These are phyloP conservation scores for Globisporangium rhizosaccharum DNA, from an alignment of 352 stramenopile genomes.

Conservation along the genomic window DNA sequence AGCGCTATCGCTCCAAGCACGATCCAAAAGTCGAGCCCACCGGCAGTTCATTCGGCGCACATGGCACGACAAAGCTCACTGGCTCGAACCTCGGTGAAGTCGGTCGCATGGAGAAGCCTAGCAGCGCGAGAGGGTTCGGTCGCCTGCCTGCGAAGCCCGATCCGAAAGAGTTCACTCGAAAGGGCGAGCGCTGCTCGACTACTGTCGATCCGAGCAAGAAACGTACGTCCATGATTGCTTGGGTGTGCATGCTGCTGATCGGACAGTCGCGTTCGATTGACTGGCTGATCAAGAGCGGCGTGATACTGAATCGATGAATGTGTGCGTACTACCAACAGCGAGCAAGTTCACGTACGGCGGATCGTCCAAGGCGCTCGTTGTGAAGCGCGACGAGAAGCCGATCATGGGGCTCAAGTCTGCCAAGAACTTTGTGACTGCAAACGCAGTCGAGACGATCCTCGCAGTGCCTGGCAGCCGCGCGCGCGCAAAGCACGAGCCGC, in stretches of 20 bases:
- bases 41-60: slow-evolving; percentile 83
- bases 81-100: slow-evolving; percentile 59
- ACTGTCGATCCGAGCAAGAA: slow-evolving; percentile 43
- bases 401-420: slow-evolving; percentile 89
- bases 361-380: slow-evolving; percentile 60
- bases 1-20: slow-evolving; percentile 87
- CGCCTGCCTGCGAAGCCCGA: slow-evolving; percentile 55
- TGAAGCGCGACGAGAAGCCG: slow-evolving; percentile 84
- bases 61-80: slow-evolving; percentile 62
- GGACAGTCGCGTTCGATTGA: slow-evolving; percentile 2
- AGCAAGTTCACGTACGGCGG: slow-evolving; percentile 68
- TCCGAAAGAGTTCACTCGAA: slow-evolving; percentile 67
- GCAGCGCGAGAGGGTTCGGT: slow-evolving; percentile 61
- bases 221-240: slow-evolving; percentile 21
- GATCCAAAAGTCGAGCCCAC: slow-evolving; percentile 79
- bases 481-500: slow-evolving; percentile 48
- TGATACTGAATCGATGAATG: slow-evolving; percentile 12
- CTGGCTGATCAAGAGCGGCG: slow-evolving; percentile 4
- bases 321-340: slow-evolving; percentile 26
- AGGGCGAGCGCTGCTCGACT: slow-evolving; percentile 50
- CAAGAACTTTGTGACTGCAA: slow-evolving; percentile 93
- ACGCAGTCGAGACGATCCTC: slow-evolving; percentile 91
- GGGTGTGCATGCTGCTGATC: slow-evolving; percentile 1
- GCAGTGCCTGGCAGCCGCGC: slow-evolving; percentile 59
- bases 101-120: slow-evolving; percentile 31